Conservation (phyloP, 305 asterid species). For the Fraxinus platypoda region DNA sequence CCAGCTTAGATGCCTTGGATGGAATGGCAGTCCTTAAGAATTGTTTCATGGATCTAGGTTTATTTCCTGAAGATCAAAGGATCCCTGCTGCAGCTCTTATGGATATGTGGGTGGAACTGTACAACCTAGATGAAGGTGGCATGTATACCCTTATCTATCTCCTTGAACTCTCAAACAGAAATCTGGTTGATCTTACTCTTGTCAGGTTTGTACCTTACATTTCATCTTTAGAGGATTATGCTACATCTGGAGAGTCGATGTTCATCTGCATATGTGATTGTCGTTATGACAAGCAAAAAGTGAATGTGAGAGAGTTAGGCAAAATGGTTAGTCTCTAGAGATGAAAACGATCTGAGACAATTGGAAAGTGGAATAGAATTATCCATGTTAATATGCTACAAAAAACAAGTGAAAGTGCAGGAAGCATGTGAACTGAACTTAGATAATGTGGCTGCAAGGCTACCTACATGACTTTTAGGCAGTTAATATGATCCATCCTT, state of each 20-base stretch:
- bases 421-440: neutral
- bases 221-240: neutral
- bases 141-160: conserved; percentile 19
- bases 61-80: conserved; percentile 35
- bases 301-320: neutral
- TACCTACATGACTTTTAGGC: neutral
- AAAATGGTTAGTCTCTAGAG: neutral
- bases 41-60: conserved; percentile 35
- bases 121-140: conserved; percentile 30
- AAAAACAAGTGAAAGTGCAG: neutral
- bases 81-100: conserved; percentile 28
- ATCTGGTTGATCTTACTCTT: conserved; percentile 30
- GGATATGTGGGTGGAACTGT: conserved; percentile 40
- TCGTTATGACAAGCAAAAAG: neutral
- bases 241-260: neutral
- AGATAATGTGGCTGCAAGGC: neutral
- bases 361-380: neutral
- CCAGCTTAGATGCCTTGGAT: conserved; percentile 30
- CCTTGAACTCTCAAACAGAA: conserved; percentile 25
- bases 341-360: neutral
- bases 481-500: neutral
- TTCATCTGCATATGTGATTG: neutral
- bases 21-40: conserved; percentile 12
- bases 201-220: conserved; percentile 25
- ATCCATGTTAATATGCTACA: neutral